Base-by-base conservation (phyloP, 768 basidiomycete species). In the Kwoniella heveanensis region DNA sequence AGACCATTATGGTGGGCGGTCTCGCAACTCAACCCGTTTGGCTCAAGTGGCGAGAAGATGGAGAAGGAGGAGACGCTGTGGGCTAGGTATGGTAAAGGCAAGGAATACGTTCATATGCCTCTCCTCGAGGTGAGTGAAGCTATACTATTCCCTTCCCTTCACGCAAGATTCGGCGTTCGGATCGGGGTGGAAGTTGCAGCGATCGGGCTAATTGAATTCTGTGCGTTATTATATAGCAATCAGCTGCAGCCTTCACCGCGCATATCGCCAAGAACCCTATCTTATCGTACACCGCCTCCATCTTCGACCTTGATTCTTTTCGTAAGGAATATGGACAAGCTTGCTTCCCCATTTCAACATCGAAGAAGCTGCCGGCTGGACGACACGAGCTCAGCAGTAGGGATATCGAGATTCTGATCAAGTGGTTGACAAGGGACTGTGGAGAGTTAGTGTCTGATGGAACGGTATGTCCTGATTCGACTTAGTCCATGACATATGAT, bases 401-500 rank as follows among this genome's bases (percentile, higher is more conserved):
- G 25, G 95, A 97, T 76, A 78, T 85, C 30, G 85, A 83, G 60
- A 85, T 92, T 7, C 75, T 97, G 30, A 48, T 96, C 36, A 88
- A 84, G 80, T 92, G 86, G 78, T 81, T 98, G 48, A 85, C 89
- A 76, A 84, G 94, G 54, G 94, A 98, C 76, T 84, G 83, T 71
- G 82, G 81, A 17, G 83, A 84, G 0, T 66, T 95, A 13, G 83
- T 90, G 0, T 81, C 85, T 13, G 86, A 90, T 53, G 84, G 85
- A 64, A 87, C 88, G 67, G 92, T 92, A 60, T 64, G 85, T n/a
- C 78, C 1, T 39, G 9, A 10, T 46, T 24, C 19, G n/a, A n/a
- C n/a, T n/a, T n/a, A n/a, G n/a, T n/a, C n/a, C n/a, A n/a, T n/a
- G n/a, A n/a, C n/a, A n/a, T n/a, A n/a, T n/a, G n/a, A n/a, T n/a